These are phyloP conservation scores for Fremontodendron californicum DNA, from an alignment of 345 rosid species.

Conservation along the genomic window DNA sequence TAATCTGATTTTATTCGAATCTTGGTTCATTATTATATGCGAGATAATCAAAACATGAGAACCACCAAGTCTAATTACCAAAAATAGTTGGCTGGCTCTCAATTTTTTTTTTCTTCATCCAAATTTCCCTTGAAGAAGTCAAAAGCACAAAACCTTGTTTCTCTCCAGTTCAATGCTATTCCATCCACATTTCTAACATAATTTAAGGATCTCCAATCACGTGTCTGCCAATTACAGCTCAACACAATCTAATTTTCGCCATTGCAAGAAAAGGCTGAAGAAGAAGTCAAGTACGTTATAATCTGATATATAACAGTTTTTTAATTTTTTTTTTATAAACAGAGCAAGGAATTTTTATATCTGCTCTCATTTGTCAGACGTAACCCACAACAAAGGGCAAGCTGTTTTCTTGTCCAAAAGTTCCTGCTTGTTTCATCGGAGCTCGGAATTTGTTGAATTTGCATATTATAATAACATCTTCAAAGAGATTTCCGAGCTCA, in stretches of 20 bases:
- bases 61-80: neutral
- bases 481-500: neutral
- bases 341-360: conserved; percentile 21
- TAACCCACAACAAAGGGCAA: neutral
- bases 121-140: conserved; percentile 25
- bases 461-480: neutral
- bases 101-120: neutral
- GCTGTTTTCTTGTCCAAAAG: conserved; percentile 2
- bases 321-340: conserved; percentile 24
- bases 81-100: neutral
- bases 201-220: conserved; percentile 50
- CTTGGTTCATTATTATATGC: neutral
- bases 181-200: conserved; percentile 24
- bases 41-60: neutral
- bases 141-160: conserved; percentile 26
- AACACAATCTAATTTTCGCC: conserved; percentile 13
- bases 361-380: conserved; percentile 27
- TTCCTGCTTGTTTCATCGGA: neutral
- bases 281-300: conserved; percentile 6
- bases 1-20: neutral
- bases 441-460: neutral
- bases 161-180: conserved; percentile 10
- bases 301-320: conserved; percentile 21
- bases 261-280: conserved; percentile 25
- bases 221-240: conserved; percentile 24